Base-by-base conservation (phyloP, 169 alveolate genomes). In the Cytauxzoon felis region DNA sequence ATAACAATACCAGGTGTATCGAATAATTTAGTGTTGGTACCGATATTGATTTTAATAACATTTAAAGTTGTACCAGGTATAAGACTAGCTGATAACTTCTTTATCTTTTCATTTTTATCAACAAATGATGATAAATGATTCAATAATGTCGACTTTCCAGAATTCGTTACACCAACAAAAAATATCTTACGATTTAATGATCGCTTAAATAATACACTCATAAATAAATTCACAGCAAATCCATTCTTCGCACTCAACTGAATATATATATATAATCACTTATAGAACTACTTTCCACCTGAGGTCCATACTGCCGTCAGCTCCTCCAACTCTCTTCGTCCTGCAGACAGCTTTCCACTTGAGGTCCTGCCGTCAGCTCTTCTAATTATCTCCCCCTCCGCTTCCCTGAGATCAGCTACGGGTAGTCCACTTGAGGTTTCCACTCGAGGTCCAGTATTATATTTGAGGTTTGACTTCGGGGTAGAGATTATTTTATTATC, bases 1-100 rank as follows among this genome's bases (percentile, higher is more conserved):
- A 86, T 71, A 27, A 86, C 80, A 13, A 86, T 86, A 18, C 92
- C 92, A 2, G 92, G 92, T 5, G 92, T 86, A 68, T 86, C 92
- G 33, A 58, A 81, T 32, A 86, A 61, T 18, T 82, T 79, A 65
- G 78, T 50, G 18, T 69, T 58, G 2, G 67, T 61, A 3, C 81
- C 87, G 43, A 78, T 57, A 58, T 69, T 67, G 24, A 86, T 81
- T 29, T 73, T 52, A 43, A 86, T 61, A 34, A 80, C 80, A 34
- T 80, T 62, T 53, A 86, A 54, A 1, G 92, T 86, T 2, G 90
- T 81, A 18, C 92, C 92, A 36, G 92, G 92, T 3, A 86, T 67
- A 24, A 86, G 76, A 52, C 92, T 86, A 18, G 78, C 71, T 6
- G 85, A 48, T 2, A 68, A 38, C 66, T 78, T 52, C 38, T 73